Conservation (phyloP, 306 rosid genomes). For the Prinsepia uniflora region DNA sequence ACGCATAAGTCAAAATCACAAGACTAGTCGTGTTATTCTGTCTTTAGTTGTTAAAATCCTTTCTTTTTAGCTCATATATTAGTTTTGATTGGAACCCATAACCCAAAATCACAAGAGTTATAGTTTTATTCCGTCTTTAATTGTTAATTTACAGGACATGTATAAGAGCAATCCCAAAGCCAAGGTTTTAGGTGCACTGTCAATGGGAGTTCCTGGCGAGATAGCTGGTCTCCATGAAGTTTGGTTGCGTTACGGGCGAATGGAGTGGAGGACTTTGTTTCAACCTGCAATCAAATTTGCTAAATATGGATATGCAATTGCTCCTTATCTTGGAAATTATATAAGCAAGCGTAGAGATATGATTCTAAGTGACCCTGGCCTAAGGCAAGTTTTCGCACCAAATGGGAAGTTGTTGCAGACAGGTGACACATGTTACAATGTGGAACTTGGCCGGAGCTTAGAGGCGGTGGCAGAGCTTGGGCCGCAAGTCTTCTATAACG, state of each 20-base stretch:
- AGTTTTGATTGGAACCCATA: not conserved
- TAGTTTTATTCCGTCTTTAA: slow-evolving; percentile 15
- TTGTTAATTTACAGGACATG: slow-evolving; percentile 59
- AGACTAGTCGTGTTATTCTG: no score
- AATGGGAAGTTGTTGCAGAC: slow-evolving; percentile 51
- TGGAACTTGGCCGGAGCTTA: slow-evolving; percentile 60
- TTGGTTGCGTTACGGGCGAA: slow-evolving; percentile 73
- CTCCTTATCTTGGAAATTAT: slow-evolving; percentile 42
- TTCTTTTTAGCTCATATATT: slow-evolving; percentile 27
- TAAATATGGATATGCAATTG: slow-evolving; percentile 55
- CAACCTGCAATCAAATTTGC: slow-evolving; percentile 81
- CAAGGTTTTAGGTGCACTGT: slow-evolving; percentile 54
- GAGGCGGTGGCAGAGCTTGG: slow-evolving; percentile 68
- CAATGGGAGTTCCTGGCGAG: slow-evolving; percentile 90
- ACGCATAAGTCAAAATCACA: not conserved
- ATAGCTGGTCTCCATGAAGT: slow-evolving; percentile 88
- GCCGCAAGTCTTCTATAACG: slow-evolving; percentile 75
- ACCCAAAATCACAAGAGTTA: no score
- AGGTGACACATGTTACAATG: slow-evolving; percentile 67
- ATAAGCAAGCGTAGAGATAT: slow-evolving; percentile 1
- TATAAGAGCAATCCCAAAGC: slow-evolving; percentile 51
- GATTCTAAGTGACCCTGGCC: slow-evolving; percentile 67
- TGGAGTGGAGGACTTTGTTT: slow-evolving; percentile 64
- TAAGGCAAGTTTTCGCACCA: slow-evolving; percentile 60
- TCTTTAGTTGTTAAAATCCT: not conserved